Percentiles rank a stretch among this genome's conserved stretches.
Conservation (phyloP, 192 early-diverging fungal species). For the Linderina pennispora region DNA sequence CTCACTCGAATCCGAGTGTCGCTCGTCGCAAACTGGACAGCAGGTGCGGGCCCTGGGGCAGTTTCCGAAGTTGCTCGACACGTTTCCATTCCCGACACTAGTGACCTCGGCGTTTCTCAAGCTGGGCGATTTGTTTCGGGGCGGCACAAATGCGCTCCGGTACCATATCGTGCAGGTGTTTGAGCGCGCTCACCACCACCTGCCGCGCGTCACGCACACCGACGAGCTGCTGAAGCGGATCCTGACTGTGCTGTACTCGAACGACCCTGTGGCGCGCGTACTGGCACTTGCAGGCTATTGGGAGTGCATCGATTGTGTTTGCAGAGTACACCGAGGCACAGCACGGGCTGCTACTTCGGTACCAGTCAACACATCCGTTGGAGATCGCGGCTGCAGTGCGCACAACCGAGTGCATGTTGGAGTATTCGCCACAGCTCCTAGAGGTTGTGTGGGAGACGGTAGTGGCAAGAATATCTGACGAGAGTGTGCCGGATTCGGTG, state of each 20-base stretch:
- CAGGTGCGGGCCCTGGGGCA: constrained; percentile 45
- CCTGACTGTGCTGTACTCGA: constrained; percentile 43
- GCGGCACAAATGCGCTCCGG: constrained; percentile 37
- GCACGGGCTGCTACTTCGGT: constrained; percentile 44
- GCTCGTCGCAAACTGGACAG: constrained; percentile 19
- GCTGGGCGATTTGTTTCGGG: constrained; percentile 45
- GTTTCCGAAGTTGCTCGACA: constrained; percentile 46
- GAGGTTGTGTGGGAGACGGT: constrained; percentile 45
- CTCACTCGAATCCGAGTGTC: constrained; percentile 44
- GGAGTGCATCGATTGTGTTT: constrained; percentile 42
- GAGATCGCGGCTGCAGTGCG: constrained; percentile 45
- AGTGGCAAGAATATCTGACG: constrained; percentile 23
- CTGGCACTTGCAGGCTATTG: constrained; percentile 44
- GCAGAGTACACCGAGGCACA: constrained; percentile 43
- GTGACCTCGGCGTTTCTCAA: constrained; percentile 49
- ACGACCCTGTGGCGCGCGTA: constrained; percentile 45
- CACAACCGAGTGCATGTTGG: constrained; percentile 36
- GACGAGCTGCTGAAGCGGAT: constrained; percentile 46
- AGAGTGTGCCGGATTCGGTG: constrained; percentile 17
- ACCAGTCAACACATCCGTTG: constrained; percentile 42
- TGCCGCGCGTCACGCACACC: constrained; percentile 31
- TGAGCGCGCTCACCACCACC: constrained; percentile 27
- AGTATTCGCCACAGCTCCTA: constrained; percentile 42
- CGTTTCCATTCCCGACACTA: constrained; percentile 47
- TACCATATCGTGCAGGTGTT: constrained; percentile 47